Evolutionary conservation across 352 stramenopile species (phyloP).

Genomic region (Pythium scleroteichum): DNA sequence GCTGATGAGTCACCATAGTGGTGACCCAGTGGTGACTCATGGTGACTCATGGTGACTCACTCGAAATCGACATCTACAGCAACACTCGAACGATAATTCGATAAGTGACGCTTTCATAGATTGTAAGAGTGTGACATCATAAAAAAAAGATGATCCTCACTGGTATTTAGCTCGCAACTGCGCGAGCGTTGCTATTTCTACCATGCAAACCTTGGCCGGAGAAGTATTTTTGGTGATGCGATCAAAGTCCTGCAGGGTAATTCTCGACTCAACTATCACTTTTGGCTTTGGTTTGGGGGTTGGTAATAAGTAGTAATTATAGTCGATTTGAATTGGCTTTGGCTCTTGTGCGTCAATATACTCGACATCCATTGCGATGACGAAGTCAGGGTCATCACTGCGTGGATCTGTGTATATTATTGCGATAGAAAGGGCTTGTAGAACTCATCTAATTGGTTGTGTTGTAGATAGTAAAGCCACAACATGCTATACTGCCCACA

Average conservation of each 20-base stretch:
- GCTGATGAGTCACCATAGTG: conserved; percentile 30
- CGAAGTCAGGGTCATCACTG: too few relatives aligned
- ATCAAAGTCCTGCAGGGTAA: conserved; percentile 21
- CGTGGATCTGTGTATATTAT: conserved; percentile 13
- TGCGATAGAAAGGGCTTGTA: conserved; percentile 17
- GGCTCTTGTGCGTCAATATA: conserved; percentile 18
- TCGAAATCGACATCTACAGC: conserved; percentile 13
- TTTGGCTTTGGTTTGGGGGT: conserved; percentile 11
- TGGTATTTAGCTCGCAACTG: conserved; percentile 15
- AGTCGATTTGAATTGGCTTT: conserved; percentile 17
- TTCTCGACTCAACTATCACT: conserved; percentile 6
- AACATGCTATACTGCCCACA: conserved; percentile 22
- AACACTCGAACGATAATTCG: too few relatives aligned
- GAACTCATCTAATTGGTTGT: conserved; percentile 21
- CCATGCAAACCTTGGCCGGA: conserved; percentile 18
- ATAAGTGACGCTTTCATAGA: conserved; percentile 1
- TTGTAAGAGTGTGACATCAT: too few relatives aligned
- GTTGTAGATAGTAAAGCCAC: conserved; percentile 28
- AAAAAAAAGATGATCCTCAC: conserved; percentile 20
- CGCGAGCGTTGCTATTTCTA: conserved; percentile 19
- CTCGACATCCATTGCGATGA: conserved; percentile 18
- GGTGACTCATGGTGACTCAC: conserved; percentile 19
- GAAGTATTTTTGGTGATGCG: conserved; percentile 22
- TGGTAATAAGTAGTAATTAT: conserved; percentile 16
- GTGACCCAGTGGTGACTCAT: conserved; percentile 24